phyloP scores from a whole-genome alignment of 2,329 filamentous ascomycete species.

The Monosporascus cannonballus region DNA sequence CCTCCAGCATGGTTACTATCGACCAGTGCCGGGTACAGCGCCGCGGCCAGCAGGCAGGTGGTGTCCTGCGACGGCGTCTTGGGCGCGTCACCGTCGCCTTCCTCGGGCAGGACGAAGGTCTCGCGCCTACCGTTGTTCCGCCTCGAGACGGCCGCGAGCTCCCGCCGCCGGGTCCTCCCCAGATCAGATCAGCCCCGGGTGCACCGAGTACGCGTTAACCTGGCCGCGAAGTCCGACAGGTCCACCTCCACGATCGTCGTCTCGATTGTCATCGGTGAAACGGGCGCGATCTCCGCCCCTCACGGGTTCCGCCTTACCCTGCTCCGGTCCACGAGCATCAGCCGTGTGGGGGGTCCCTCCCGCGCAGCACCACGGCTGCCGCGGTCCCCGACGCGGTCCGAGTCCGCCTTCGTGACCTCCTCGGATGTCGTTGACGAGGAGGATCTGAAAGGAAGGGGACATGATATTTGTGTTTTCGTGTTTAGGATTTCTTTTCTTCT shows the following conservation, averaged over 20 bases:
- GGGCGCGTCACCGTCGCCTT: neutral
- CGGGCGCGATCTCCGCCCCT: constrained; percentile 7
- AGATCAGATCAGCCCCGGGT: neutral
- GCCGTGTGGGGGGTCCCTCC: constrained; percentile 2
- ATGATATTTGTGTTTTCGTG: no score
- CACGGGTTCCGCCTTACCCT: constrained; percentile 10
- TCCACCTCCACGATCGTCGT: constrained; percentile 10
- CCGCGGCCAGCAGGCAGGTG: constrained; percentile 6
- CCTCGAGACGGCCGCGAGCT: no score
- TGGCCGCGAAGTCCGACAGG: constrained; percentile 6
- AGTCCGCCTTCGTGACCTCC: constrained; percentile 7
- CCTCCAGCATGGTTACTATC: no score
- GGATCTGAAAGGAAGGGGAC: no score
- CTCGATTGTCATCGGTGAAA: constrained; percentile 5
- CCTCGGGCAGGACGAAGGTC: neutral
- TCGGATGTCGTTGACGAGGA: neutral
- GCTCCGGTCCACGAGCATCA: constrained; percentile 13
- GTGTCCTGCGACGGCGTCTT: constrained; percentile 6
- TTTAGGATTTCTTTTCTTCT: no score
- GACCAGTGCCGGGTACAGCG: constrained; percentile 9
- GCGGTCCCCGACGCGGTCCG: constrained; percentile 8
- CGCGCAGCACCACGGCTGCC: constrained; percentile 3
- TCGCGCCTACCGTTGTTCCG: neutral
- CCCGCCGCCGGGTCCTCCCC: no score
- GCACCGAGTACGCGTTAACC: no score